Base-by-base conservation (phyloP, 2,329 filamentous ascomycete genomes). In the Fusarium mundagurra region DNA sequence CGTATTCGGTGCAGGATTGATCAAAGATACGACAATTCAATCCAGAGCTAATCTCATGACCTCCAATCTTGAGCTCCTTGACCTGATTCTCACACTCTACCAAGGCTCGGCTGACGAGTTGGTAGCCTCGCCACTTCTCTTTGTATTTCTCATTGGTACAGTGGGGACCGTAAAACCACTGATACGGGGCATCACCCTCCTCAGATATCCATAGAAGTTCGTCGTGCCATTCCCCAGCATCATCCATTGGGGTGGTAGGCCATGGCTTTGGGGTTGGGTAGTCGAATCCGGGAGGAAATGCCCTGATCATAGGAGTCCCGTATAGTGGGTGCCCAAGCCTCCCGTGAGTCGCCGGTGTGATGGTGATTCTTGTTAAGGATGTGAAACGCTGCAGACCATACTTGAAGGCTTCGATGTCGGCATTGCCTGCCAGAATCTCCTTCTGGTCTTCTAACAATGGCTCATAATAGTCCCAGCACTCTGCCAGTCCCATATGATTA, bases 251-350 rank as follows among this genome's bases (percentile, higher is more conserved):
- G 9, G 6, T 2, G 14, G 20, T 13, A 13, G 59, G 60, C 64
- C 64, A 67, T 27, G 36, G 22, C 22, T 13, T 48, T 5, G 64
- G 62, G 5, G 45, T 11, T 13, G 64, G 45, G 7, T 67, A 67
- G n/a, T 60, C 63, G 7, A 67, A 67, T 1, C 45, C n/a, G 3
- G 11, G 20, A 41, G 64, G 64, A 16, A 67, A 67, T 0, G 44
- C 20, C 4, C 34, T 67, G 8, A 67, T 67, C 51, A 67, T 67
- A 5, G 62, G 64, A 10, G 62, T 67, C 1, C 6, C 39, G 14
- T 41, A 33, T 12, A 67, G 36, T 4, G 64, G 62, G 4, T 45
- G 22, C 0, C 29, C 17, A 18, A 31, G 8, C 5, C 45, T 29
- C 18, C 64, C 51, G 17, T 67, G 64, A 2, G 51, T 36, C 8